phyloP scores from a whole-genome alignment of 164 flowering plant genomes.

The Houttuynia cordata region DNA sequence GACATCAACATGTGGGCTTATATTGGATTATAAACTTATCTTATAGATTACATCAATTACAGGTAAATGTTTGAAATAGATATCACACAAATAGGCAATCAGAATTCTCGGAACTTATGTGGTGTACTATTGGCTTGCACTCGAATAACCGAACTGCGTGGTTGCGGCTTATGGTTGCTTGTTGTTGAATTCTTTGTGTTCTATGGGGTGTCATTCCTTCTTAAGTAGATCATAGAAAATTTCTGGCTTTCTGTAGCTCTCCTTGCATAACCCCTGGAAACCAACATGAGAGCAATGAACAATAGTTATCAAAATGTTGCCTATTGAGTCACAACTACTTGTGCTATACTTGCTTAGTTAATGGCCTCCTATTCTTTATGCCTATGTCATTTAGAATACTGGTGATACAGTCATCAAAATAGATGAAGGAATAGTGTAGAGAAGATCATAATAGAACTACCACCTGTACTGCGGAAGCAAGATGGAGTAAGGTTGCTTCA shows the following conservation, averaged over 20 bases:
- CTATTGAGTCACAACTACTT: not conserved
- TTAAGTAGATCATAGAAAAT: conserved; percentile 61
- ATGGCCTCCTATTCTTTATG: not conserved
- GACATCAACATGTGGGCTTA: no score
- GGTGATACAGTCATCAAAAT: not conserved
- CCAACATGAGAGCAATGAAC: not conserved
- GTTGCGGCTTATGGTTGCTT: not conserved
- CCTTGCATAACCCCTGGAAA: conserved; percentile 39
- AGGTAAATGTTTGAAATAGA: no score
- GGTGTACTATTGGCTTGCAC: not conserved
- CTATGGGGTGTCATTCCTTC: conserved; percentile 5
- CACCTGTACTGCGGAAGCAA: conserved; percentile 75
- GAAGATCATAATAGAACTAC: not conserved
- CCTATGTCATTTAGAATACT: not conserved
- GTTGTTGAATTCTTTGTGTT: no score
- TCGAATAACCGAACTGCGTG: not conserved
- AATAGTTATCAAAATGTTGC: no score
- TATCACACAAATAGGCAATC: not conserved
- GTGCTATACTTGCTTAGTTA: not conserved
- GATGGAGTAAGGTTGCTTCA: conserved; percentile 56
- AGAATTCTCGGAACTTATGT: not conserved
- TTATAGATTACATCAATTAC: no score
- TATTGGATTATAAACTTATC: no score
- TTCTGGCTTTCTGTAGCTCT: conserved; percentile 50
- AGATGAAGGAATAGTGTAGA: not conserved